phyloP scores from a whole-genome alignment of 139 green algal species.

The Volvox africanus region DNA sequence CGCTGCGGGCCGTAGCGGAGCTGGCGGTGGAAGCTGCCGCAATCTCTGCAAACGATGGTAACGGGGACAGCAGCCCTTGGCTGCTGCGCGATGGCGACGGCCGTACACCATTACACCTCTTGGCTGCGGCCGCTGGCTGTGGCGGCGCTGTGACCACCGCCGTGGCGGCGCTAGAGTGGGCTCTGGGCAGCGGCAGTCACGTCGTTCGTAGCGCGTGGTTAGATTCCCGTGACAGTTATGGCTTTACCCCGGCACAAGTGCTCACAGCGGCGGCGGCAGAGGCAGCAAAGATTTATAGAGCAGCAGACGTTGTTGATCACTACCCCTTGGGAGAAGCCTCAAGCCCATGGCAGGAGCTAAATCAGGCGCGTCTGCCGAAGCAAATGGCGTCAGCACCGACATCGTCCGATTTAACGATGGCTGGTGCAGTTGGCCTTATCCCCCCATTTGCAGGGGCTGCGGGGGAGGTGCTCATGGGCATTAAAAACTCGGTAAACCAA shows the following conservation, averaged over 20 bases:
- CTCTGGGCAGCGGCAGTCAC: neutral
- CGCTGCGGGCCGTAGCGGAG: neutral
- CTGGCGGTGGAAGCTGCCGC: neutral
- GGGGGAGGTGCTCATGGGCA: too few relatives aligned
- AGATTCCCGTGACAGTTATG: neutral
- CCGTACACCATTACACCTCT: constrained; percentile 1
- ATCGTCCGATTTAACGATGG: too few relatives aligned
- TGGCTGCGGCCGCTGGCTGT: neutral
- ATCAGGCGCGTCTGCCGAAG: too few relatives aligned
- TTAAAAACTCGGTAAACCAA: too few relatives aligned
- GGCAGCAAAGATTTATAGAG: too few relatives aligned
- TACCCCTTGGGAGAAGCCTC: too few relatives aligned
- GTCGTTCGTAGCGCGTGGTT: neutral
- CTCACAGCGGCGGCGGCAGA: too few relatives aligned
- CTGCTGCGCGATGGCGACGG: constrained; percentile 11
- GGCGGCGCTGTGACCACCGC: neutral
- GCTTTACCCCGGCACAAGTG: neutral
- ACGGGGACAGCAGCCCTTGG: neutral
- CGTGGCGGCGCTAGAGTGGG: constrained; percentile 8
- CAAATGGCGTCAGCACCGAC: too few relatives aligned
- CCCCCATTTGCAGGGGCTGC: too few relatives aligned
- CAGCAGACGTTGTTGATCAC: too few relatives aligned
- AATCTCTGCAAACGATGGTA: neutral
- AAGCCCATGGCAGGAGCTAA: too few relatives aligned
- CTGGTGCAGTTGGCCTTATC: too few relatives aligned